Evolutionary conservation across 306 rosid genomes (phyloP).

Genomic region (Fagus crenata): DNA sequence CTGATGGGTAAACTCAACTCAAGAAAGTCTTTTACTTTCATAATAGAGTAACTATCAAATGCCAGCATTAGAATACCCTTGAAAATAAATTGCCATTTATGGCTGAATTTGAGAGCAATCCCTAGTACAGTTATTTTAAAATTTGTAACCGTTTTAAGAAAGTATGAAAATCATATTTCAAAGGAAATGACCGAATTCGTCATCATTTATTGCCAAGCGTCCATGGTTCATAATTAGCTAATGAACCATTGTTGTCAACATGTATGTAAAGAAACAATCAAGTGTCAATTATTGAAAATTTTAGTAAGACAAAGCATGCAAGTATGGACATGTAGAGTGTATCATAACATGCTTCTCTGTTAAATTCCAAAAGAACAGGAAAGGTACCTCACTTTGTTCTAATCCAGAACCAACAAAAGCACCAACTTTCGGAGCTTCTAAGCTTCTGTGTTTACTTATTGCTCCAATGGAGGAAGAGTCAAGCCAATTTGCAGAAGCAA

Average conservation of each 20-base stretch:
- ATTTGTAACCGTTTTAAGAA: too few species aligned
- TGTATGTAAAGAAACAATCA: background rate
- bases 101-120: too few species aligned
- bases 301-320: background rate
- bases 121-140: too few species aligned
- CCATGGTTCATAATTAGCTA: background rate
- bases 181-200: too few species aligned
- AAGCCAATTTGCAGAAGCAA: constrained; percentile 23
- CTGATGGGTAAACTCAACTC: too few species aligned
- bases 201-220: constrained; percentile 6
- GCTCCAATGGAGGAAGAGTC: constrained; percentile 54
- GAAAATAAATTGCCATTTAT: too few species aligned
- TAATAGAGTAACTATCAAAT: too few species aligned
- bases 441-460: constrained; percentile 1
- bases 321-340: background rate
- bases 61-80: too few species aligned
- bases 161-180: too few species aligned
- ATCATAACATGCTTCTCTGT: background rate
- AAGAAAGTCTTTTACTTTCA: too few species aligned
- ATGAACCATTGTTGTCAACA: background rate
- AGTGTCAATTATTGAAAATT: background rate
- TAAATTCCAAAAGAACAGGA: background rate
- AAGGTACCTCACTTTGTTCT: constrained; percentile 6
- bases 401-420: background rate
- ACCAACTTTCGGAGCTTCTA: constrained; percentile 9